A percentile compares a stretch with the other conserved stretches of the same genome.
phyloP scores from a whole-genome alignment of 192 early-diverging fungal species.

The Coemansia sp. region DNA sequence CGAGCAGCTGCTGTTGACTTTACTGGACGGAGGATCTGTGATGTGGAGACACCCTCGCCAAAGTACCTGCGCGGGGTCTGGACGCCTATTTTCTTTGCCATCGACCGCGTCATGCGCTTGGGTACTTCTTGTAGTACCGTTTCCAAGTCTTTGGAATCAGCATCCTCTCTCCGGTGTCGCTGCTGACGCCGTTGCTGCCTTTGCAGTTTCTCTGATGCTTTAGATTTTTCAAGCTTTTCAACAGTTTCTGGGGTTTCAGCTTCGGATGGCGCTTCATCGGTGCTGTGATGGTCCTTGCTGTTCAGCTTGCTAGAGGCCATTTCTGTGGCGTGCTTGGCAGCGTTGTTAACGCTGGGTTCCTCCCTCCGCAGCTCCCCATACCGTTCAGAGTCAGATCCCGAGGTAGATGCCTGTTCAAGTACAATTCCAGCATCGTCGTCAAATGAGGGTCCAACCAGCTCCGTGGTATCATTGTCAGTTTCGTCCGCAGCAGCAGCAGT shows the following conservation, averaged over 20 bases:
- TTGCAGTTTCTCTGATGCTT: conserved; percentile 5
- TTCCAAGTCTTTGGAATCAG: conserved; percentile 14
- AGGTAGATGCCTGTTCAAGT: background rate
- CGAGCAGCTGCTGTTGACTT: background rate
- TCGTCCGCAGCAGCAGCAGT: background rate
- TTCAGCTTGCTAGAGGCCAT: background rate
- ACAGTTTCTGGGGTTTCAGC: no score
- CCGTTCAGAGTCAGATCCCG: background rate
- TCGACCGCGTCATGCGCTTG: conserved; percentile 44
- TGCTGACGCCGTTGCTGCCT: conserved; percentile 1
- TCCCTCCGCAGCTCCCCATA: background rate
- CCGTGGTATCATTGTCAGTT: background rate
- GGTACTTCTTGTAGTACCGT: conserved; percentile 23
- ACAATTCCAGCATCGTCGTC: background rate
- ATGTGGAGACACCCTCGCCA: conserved; percentile 45
- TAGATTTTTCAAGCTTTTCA: background rate
- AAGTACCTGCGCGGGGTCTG: conserved; percentile 34
- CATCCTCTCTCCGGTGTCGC: conserved; percentile 8
- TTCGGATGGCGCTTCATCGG: background rate
- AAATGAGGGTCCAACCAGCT: background rate
- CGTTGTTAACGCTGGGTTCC: background rate
- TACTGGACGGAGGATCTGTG: conserved; percentile 36
- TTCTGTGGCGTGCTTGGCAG: background rate
- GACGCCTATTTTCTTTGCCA: conserved; percentile 41
- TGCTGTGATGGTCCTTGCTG: background rate